Base-by-base conservation (phyloP, 169 alveolate genomes). In the Cryptosporidium tyzzeri region DNA sequence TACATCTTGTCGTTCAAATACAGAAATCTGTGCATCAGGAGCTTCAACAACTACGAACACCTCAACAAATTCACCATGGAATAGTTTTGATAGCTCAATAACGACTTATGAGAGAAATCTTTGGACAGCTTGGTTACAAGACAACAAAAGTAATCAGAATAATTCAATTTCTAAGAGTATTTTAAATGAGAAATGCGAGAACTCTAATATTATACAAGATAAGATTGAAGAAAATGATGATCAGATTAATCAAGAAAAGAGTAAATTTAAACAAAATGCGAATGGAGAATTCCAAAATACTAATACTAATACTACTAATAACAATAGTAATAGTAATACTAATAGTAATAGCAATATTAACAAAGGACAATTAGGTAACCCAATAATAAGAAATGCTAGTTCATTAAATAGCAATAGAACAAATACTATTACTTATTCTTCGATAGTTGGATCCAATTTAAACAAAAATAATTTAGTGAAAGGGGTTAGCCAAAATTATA, bases 121-220 rank as follows among this genome's bases (percentile, higher is more conserved):
- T 14, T 73, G 86, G 86, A 73, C 71, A 1, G 68, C 86, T 23
- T 73, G 68, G 59, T 48, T 65, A 65, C 69, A 80, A n/a, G 67
- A 80, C 35, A 65, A 45, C 48, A 65, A 39, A 14, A 80, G 41
- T 48, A 61, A 51, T 53, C 67, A n/a, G 10, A 71, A 53, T 48
- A 48, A n/a, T 35, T 50, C 67, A 23, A 51, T 31, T 51, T 50
- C 44, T 4, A 59, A 35, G 4, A 80, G 26, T 29, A 65, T 26
- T 53, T 6, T 35, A 21, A 59, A 39, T n/a, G 75, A 62, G 35
- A 37, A 39, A 0, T 45, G 53, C 5, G 70, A 80, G 0, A 61
- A 44, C 16, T 33, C 37, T 21, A 41, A 48, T 80, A 59, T 31
- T 80, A 35, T 8, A 5, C 44, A 44, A 12, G 35, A 80, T 14